Base-by-base conservation (phyloP, 257 asterid species). In the Przewalskia tangutica region DNA sequence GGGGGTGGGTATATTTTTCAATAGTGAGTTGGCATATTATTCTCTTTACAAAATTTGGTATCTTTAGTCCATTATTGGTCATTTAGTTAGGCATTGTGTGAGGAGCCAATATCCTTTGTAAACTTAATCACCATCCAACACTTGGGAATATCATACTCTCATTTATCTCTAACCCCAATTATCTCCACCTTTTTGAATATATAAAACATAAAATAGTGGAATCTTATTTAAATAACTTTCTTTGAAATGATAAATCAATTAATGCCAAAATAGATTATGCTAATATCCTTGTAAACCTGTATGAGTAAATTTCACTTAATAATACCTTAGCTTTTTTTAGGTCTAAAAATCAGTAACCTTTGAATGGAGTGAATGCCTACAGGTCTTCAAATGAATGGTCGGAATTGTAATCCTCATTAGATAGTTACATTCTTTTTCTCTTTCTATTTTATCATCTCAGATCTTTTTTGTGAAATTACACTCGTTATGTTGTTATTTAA, bases 1-100 rank as follows among this genome's bases (percentile, higher is more conserved):
- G 54, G 79, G 13, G 3, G 11, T 27, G 1, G 32, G 32, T 0
- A 2, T 23, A 73, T 71, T 71, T 60, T 17, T 71, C 59, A 71
- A 71, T 75, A 75, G 62, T 75, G 79, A 75, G 79, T 50, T 75
- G 79, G 79, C 79, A 50, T 14, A 48, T 23, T 75, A 23, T 75
- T 75, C 79, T 23, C 79, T 50, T 73, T 48, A 73, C 42, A 48
- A 73, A 36, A 48, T 13, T 73, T 73, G 60, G 79, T 50, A 73
- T 73, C 62, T 48, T 27, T 48, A 38, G 44, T 48, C 62, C 60
- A 73, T 73, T 73, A 73, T 73, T 73, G 79, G 62, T 16, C 44
- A 73, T 73, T 73, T 48, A 48, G 44, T 73, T 48, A 48, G 62
- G 79, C 60, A 20, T 73, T 73, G 59, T 20, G 18, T 23, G 56